Evolutionary conservation across 306 rosid species (phyloP).

Genomic region (Psophocarpus tetragonolobus): DNA sequence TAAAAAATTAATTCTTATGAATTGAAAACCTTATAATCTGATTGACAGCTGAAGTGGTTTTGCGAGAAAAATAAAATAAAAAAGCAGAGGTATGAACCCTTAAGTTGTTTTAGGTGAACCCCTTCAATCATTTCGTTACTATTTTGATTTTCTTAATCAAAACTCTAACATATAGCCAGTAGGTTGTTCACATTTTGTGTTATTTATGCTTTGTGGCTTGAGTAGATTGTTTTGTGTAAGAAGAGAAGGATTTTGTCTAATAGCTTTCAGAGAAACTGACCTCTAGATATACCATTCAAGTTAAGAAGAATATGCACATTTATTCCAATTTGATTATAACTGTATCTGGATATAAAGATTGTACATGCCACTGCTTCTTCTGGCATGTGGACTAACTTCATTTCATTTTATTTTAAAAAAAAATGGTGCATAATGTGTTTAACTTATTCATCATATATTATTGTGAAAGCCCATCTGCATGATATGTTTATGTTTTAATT

Average conservation of each 20-base stretch:
- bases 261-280: background rate
- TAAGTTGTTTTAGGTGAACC: background rate
- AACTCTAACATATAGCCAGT: background rate
- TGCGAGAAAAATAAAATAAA: slow-evolving; percentile 10
- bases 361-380: slow-evolving; percentile 9
- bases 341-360: background rate
- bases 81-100: slow-evolving; percentile 1
- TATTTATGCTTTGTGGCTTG: background rate
- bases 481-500: slow-evolving; percentile 20
- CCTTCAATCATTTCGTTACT: background rate
- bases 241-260: background rate
- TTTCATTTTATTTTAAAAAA: background rate
- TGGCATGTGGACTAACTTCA: background rate
- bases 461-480: slow-evolving; percentile 11
- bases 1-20: background rate
- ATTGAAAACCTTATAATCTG: slow-evolving; percentile 4
- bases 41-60: slow-evolving; percentile 11
- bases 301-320: background rate
- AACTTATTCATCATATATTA: background rate
- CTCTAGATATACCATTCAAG: background rate
- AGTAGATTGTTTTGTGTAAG: background rate
- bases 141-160: slow-evolving; percentile 10
- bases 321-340: background rate
- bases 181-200: background rate
- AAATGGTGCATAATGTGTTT: background rate